Evolutionary conservation across 192 early-diverging fungal species (phyloP).

Genomic region (Diversispora eburnea): DNA sequence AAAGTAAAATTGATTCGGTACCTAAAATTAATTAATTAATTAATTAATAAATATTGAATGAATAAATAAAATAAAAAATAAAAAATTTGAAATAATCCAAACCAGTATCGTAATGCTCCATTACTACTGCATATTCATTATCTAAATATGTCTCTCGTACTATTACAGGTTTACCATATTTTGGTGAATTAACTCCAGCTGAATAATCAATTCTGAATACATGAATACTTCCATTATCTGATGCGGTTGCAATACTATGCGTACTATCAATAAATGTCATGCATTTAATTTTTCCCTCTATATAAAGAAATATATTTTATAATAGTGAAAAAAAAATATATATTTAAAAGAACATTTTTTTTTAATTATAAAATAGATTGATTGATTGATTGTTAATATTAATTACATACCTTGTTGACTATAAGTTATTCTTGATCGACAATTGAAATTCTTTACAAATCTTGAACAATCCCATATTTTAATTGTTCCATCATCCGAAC

Average conservation of each 20-base stretch:
- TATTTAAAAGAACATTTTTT: background rate
- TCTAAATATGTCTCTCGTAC: slow-evolving; percentile 54
- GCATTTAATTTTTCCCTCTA: slow-evolving; percentile 72
- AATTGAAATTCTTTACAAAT: slow-evolving; percentile 81
- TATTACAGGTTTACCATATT: slow-evolving; percentile 62
- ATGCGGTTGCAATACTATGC: slow-evolving; percentile 73
- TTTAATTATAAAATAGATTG: slow-evolving; percentile 18
- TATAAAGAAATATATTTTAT: background rate
- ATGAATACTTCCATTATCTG: slow-evolving; percentile 80
- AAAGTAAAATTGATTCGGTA: slow-evolving; percentile 60
- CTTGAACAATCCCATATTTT: slow-evolving; percentile 80
- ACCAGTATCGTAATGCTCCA: slow-evolving; percentile 71
- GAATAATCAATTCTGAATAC: slow-evolving; percentile 57
- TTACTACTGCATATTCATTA: slow-evolving; percentile 56
- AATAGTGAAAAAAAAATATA: too few species aligned
- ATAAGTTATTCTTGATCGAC: slow-evolving; percentile 69
- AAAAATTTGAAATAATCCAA: background rate
- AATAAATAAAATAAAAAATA: background rate
- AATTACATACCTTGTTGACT: slow-evolving; percentile 53
- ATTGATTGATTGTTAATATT: background rate
- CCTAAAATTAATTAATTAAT: slow-evolving; percentile 17
- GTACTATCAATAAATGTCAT: slow-evolving; percentile 76
- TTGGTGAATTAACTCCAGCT: slow-evolving; percentile 36
- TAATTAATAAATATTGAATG: background rate
- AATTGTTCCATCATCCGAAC: slow-evolving; percentile 78